Conservation (phyloP, 768 basidiomycete species). For the Amanita phalloides region DNA sequence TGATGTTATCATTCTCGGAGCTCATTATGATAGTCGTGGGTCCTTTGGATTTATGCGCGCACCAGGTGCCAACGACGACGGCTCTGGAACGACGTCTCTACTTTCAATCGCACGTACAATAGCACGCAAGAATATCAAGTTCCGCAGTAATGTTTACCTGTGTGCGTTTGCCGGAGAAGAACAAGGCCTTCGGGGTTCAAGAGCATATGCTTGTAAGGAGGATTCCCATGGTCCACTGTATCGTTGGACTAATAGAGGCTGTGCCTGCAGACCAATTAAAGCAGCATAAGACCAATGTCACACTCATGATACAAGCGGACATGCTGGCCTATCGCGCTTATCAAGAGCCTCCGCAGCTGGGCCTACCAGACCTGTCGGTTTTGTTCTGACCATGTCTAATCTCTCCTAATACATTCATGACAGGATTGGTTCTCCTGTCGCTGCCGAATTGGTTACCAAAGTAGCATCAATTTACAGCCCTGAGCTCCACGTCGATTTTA, state of each 20-base stretch:
- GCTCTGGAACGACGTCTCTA: slow-evolving; percentile 55
- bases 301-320: slow-evolving; percentile 84
- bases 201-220: slow-evolving; percentile 65
- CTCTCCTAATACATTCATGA: background rate
- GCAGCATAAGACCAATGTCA: slow-evolving; percentile 48
- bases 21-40: slow-evolving; percentile 88
- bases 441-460: slow-evolving; percentile 63
- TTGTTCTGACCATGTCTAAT: background rate
- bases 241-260: background rate
- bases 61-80: slow-evolving; percentile 45
- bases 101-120: slow-evolving; percentile 75
- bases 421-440: slow-evolving; percentile 75
- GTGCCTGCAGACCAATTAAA: slow-evolving; percentile 42
- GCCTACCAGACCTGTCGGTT: slow-evolving; percentile 59
- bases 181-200: slow-evolving; percentile 76
- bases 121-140: slow-evolving; percentile 49
- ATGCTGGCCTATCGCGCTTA: slow-evolving; percentile 82
- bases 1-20: slow-evolving; percentile 64
- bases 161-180: slow-evolving; percentile 88
- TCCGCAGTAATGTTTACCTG: slow-evolving; percentile 70
- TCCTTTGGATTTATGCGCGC: slow-evolving; percentile 70
- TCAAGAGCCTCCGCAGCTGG: slow-evolving; percentile 75
- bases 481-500: slow-evolving; percentile 60
- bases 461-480: slow-evolving; percentile 74
- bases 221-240: background rate